A percentile compares a stretch with the other conserved stretches of the same genome.
Conservation (phyloP, 768 basidiomycete species). For the Pleurotus cornucopiae region DNA sequence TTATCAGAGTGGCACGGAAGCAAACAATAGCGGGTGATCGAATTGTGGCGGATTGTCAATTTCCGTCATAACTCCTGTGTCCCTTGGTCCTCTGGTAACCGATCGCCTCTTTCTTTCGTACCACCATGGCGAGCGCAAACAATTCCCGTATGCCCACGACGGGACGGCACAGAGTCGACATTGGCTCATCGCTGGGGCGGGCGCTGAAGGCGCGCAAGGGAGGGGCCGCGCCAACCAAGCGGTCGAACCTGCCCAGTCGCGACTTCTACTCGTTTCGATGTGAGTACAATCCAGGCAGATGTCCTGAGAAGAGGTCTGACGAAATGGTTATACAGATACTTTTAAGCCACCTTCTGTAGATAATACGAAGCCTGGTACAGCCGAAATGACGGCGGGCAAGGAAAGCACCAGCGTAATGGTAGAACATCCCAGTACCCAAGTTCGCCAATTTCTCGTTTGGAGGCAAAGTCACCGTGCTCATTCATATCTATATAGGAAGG, state of each 20-base stretch:
- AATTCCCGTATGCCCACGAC: slow-evolving; percentile 52
- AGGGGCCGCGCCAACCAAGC: slow-evolving; percentile 28
- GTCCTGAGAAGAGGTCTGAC: not conserved
- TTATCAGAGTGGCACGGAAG: slow-evolving; percentile 5
- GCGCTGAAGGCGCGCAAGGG: slow-evolving; percentile 69
- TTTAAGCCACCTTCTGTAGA: slow-evolving; percentile 76
- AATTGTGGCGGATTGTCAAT: not conserved
- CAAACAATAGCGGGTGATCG: not conserved
- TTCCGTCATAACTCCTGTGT: not conserved
- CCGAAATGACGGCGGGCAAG: slow-evolving; percentile 54
- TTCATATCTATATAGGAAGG: slow-evolving; percentile 30
- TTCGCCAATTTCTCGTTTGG: slow-evolving; percentile 23
- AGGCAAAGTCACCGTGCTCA: too few relatives aligned
- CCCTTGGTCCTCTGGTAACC: too few relatives aligned
- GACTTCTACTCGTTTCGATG: slow-evolving; percentile 80
- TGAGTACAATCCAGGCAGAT: slow-evolving; percentile 28
- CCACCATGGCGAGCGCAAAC: slow-evolving; percentile 35
- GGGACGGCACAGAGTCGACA: slow-evolving; percentile 56
- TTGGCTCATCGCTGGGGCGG: slow-evolving; percentile 60
- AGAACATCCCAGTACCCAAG: slow-evolving; percentile 66
- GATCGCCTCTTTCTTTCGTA: slow-evolving; percentile 4
- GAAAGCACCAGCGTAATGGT: slow-evolving; percentile 52
- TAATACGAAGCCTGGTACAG: slow-evolving; percentile 54
- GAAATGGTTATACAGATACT: slow-evolving; percentile 44
- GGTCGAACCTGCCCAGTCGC: slow-evolving; percentile 51